phyloP scores from a whole-genome alignment of 2,329 filamentous ascomycete genomes.

The Penicillium crustosum region DNA sequence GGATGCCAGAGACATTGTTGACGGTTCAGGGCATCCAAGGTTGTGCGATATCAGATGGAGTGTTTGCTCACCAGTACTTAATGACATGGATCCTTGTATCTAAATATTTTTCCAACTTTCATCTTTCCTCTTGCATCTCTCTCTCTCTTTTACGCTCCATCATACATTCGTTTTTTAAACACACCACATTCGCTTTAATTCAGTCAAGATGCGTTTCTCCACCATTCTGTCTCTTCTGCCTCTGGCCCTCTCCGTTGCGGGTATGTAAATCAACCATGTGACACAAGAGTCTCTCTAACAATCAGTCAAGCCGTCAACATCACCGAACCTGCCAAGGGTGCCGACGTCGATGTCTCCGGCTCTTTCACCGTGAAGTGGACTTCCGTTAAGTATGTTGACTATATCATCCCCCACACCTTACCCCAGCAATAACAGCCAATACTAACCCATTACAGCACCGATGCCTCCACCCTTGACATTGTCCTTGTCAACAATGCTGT shows the following conservation, averaged over 20 bases:
- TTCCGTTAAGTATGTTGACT: conserved; percentile 33
- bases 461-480: conserved; percentile 42
- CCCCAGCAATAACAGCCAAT: neutral
- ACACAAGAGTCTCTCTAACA: neutral
- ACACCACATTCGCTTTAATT: conserved; percentile 6
- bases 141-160: neutral
- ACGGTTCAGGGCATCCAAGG: neutral
- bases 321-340: conserved; percentile 35
- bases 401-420: neutral
- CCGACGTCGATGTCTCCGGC: conserved; percentile 33
- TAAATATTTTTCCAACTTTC: neutral
- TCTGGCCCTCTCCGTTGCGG: conserved; percentile 31
- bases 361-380: conserved; percentile 43
- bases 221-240: conserved; percentile 24
- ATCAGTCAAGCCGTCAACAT: conserved; percentile 33
- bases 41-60: conserved; percentile 5
- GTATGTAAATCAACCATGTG: conserved; percentile 19
- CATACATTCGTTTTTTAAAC: neutral
- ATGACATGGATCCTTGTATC: neutral
- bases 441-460: conserved; percentile 31
- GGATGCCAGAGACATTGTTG: neutral
- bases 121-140: neutral
- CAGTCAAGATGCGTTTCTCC: conserved; percentile 31
- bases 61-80: conserved; percentile 3
- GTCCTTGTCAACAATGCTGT: conserved; percentile 43